phyloP scores from a whole-genome alignment of 257 asterid species.

The Plantago major region DNA sequence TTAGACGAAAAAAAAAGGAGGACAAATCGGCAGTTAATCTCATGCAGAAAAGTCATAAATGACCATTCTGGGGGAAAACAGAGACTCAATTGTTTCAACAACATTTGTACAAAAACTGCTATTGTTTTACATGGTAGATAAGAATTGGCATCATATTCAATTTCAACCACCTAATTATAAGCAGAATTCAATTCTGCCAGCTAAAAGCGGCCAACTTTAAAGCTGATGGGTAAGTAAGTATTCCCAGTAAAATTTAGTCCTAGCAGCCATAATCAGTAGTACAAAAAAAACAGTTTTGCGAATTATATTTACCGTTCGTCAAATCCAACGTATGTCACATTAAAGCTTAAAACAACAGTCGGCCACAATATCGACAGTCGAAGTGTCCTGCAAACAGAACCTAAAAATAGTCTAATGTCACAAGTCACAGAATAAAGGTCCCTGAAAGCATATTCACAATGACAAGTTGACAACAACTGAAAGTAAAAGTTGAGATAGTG shows the following conservation, averaged over 20 bases:
- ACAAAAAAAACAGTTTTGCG: too few relatives aligned
- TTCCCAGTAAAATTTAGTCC: constrained; percentile 9
- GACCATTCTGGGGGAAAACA: constrained; percentile 13
- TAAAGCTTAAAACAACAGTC: too few relatives aligned
- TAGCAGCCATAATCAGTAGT: too few relatives aligned
- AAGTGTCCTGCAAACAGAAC: too few relatives aligned
- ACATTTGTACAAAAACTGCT: constrained; percentile 33
- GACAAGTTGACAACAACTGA: background rate
- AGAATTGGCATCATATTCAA: constrained; percentile 32
- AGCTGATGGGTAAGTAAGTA: background rate
- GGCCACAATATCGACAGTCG: too few relatives aligned
- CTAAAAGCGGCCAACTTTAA: constrained; percentile 20
- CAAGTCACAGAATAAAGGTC: constrained; percentile 3
- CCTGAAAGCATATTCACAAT: background rate
- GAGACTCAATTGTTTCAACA: constrained; percentile 42
- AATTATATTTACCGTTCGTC: too few relatives aligned
- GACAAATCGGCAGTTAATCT: constrained; percentile 1
- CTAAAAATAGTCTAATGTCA: background rate
- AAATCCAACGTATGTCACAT: too few relatives aligned
- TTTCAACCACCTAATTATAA: constrained; percentile 23
- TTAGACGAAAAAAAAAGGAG: background rate
- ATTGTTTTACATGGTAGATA: constrained; percentile 30
- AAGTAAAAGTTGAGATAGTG: constrained; percentile 1
- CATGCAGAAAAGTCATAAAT: background rate
- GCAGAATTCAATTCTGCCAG: constrained; percentile 37